Base-by-base conservation (phyloP, 345 rosid genomes). In the Gossypioides kirkii region DNA sequence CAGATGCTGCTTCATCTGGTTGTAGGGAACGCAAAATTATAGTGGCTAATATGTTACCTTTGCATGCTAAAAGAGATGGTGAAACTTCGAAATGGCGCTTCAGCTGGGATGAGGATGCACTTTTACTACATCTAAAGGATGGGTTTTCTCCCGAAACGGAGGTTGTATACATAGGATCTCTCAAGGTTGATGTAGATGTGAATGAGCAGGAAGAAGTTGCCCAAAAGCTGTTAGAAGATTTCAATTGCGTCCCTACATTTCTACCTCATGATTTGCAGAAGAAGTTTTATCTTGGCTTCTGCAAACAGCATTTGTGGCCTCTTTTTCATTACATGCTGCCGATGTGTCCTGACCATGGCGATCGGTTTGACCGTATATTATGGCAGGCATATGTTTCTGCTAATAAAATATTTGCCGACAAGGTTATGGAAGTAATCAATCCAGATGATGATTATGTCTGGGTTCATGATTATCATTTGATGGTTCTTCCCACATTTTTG, bases 381-480 rank as follows among this genome's bases (percentile, higher is more conserved):
- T 86, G 92, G 90, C 87, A 83, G 81, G 92, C 92, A 20, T 88
- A 88, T 79, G 84, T 88, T 72, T 81, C 86, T 43, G 92, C 92
- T 2, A 88, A 88, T 80, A 88, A 83, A 82, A 76, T 88, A 61
- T 88, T 83, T 79, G 84, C 92, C 38, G 90, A 86, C 77, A 88
- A 86, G 80, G 88, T 88, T 52, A 86, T 84, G 92, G 89, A 86
- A 82, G 79, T 88, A 61, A 86, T 87, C 32, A 87, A 82, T 61
- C 86, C 91, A 2, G 91, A 87, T 2, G 82, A 81, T 68, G 91
- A 88, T 77, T 88, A 69, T 81, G 88, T 88, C 50, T 88, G 92
- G 92, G 61, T 88, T 52, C 90, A 88, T 73, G 92, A 88, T 78
- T 88, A 88, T 73, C 92, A 88, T 80, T 75, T 88, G 20, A 88